Conservation (phyloP, 2,329 filamentous ascomycete species). For the Chaetoscypha palmicola region DNA sequence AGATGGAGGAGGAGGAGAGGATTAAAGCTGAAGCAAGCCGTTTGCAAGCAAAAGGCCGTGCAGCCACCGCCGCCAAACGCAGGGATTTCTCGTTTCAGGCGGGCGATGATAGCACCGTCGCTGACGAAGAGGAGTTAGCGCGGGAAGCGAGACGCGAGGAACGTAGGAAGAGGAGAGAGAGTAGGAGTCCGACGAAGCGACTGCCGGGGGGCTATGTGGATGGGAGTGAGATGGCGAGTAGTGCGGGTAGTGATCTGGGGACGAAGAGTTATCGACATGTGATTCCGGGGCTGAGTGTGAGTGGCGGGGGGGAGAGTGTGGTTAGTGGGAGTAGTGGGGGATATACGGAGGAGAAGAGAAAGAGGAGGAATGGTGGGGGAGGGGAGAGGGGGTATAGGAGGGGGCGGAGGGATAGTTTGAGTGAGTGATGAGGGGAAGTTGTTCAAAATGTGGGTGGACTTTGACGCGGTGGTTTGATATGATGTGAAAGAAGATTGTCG, state of each 20-base stretch:
- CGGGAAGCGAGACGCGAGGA: conserved; percentile 9
- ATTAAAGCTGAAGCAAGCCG: conserved; percentile 49
- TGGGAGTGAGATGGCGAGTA: conserved; percentile 1
- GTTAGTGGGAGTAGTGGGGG: conserved; percentile 9
- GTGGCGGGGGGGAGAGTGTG: conserved; percentile 14
- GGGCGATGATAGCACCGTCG: conserved; percentile 27
- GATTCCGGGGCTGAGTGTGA: conserved; percentile 28
- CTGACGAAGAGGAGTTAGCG: conserved; percentile 11
- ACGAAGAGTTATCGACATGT: conserved; percentile 32
- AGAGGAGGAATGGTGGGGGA: conserved; percentile 23
- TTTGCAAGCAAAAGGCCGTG: conserved; percentile 47
- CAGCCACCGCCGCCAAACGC: conserved; percentile 29
- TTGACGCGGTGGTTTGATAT: not conserved
- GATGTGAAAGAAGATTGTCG: not conserved
- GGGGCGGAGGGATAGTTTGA: conserved; percentile 13
- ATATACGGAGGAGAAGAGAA: conserved; percentile 28
- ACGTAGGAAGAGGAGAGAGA: conserved; percentile 14
- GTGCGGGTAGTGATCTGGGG: conserved; percentile 24
- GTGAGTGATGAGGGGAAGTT: conserved; percentile 11
- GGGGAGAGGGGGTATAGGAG: conserved; percentile 19
- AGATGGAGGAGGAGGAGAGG: conserved; percentile 32
- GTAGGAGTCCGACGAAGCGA: conserved; percentile 24
- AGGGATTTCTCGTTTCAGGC: conserved; percentile 30
- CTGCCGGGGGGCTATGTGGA: conserved; percentile 17
- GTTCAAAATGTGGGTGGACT: not conserved